phyloP scores from a whole-genome alignment of 805 yeast species.

The Pichia pseudocactophila region DNA sequence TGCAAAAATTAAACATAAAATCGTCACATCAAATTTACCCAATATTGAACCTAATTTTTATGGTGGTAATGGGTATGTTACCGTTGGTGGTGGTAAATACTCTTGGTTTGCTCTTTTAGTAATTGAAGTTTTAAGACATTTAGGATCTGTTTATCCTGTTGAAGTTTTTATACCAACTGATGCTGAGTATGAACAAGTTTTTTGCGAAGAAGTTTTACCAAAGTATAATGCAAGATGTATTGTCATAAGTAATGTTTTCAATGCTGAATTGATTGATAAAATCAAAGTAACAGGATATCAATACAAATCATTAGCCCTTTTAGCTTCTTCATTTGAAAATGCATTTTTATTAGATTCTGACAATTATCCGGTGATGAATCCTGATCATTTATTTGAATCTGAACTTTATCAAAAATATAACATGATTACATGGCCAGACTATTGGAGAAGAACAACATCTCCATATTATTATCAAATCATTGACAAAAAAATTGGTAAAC shows the following conservation, averaged over 20 bases:
- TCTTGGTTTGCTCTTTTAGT: constrained; percentile 34
- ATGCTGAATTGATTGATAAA: constrained; percentile 16
- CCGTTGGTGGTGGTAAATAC: constrained; percentile 37
- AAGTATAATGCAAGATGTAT: constrained; percentile 35
- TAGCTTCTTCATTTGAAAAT: constrained; percentile 41
- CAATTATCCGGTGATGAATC: constrained; percentile 35
- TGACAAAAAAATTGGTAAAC: constrained; percentile 27
- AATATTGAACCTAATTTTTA: constrained; percentile 22
- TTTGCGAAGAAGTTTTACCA: constrained; percentile 33
- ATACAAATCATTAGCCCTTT: constrained; percentile 34
- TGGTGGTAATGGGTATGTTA: constrained; percentile 27
- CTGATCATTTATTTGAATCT: constrained; percentile 42
- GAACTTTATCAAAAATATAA: constrained; percentile 36
- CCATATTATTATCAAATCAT: constrained; percentile 56
- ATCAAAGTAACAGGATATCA: constrained; percentile 29
- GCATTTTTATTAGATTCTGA: constrained; percentile 37
- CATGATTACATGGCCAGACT: constrained; percentile 63
- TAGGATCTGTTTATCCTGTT: constrained; percentile 34
- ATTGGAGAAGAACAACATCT: constrained; percentile 58
- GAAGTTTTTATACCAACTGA: constrained; percentile 14
- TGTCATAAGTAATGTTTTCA: constrained; percentile 30
- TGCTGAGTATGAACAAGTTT: constrained; percentile 10
- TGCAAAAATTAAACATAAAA: constrained; percentile 38
- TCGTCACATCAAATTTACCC: constrained; percentile 40
- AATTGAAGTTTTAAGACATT: constrained; percentile 33